A percentile compares a stretch with the other conserved stretches of the same genome.
phyloP scores from a whole-genome alignment of 441 rosid genomes.

The Euphorbia schlechtendalii region DNA sequence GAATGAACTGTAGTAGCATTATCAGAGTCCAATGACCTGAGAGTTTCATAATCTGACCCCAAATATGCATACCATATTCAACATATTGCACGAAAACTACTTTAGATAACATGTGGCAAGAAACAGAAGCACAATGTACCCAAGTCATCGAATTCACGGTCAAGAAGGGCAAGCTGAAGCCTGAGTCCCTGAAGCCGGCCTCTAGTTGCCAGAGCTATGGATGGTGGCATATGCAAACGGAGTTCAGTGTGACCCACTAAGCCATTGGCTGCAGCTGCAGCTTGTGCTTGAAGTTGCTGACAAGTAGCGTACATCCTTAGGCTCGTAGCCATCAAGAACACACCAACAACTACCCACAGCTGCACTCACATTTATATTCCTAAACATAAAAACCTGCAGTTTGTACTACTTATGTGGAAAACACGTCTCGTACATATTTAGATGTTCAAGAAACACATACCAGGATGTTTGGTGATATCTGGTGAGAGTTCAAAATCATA shows the following conservation, averaged over 20 bases:
- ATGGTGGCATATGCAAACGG: slow-evolving; percentile 79
- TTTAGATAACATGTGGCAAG: not conserved
- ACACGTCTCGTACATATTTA: not conserved
- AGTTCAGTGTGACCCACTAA: slow-evolving; percentile 78
- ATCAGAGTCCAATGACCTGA: slow-evolving; percentile 81
- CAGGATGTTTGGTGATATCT: slow-evolving; percentile 89
- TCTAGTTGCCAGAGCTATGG: slow-evolving; percentile 73
- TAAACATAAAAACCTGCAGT: not conserved
- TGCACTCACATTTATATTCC: slow-evolving; percentile 21
- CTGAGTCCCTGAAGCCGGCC: slow-evolving; percentile 85
- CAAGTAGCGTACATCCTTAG: slow-evolving; percentile 87
- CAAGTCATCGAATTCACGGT: slow-evolving; percentile 80
- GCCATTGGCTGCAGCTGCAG: slow-evolving; percentile 65
- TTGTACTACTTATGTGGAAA: not conserved
- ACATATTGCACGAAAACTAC: not conserved
- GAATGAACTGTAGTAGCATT: slow-evolving; percentile 48
- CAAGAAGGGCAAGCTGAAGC: slow-evolving; percentile 89
- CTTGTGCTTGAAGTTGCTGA: slow-evolving; percentile 77
- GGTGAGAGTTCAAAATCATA: slow-evolving; percentile 87
- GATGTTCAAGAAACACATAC: slow-evolving; percentile 30
- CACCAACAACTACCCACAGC: slow-evolving; percentile 91
- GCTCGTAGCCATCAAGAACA: slow-evolving; percentile 75
- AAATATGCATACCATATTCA: slow-evolving; percentile 3
- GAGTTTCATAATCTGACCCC: slow-evolving; percentile 69
- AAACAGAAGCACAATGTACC: slow-evolving; percentile 33